Conservation (phyloP, 2,329 filamentous ascomycete species). For the Cryoendolithus antarcticus region DNA sequence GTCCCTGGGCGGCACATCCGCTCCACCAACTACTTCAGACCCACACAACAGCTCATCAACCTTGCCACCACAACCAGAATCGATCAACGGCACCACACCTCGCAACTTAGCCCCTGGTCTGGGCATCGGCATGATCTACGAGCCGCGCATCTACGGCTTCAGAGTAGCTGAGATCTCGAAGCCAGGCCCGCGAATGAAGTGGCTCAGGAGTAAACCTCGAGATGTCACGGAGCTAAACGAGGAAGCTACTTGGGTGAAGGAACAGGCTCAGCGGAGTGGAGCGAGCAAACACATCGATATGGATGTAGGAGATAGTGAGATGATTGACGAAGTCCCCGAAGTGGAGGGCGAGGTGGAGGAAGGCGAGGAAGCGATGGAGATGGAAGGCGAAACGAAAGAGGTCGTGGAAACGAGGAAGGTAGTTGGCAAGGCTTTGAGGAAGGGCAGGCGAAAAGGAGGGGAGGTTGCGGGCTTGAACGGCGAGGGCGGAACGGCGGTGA, state of each 20-base stretch:
- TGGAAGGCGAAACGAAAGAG: background rate
- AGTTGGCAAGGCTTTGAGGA: no score
- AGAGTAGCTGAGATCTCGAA: constrained; percentile 80
- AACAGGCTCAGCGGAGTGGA: constrained; percentile 8
- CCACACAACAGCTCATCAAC: constrained; percentile 2
- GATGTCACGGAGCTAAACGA: constrained; percentile 80
- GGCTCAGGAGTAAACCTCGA: constrained; percentile 73
- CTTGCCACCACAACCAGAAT: constrained; percentile 35
- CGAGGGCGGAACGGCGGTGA: no score
- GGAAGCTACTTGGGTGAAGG: constrained; percentile 27
- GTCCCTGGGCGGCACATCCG: background rate
- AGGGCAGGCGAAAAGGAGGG: no score
- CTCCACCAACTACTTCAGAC: constrained; percentile 1
- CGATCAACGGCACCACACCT: constrained; percentile 75
- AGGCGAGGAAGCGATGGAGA: constrained; percentile 15
- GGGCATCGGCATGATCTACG: constrained; percentile 72
- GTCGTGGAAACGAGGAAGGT: no score
- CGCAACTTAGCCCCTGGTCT: constrained; percentile 82
- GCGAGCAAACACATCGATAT: background rate
- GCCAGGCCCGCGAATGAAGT: constrained; percentile 91
- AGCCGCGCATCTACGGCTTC: constrained; percentile 94
- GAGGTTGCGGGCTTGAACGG: no score
- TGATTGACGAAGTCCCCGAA: constrained; percentile 19
- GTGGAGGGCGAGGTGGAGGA: constrained; percentile 18
- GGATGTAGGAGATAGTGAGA: constrained; percentile 14